A percentile compares a stretch with the other conserved stretches of the same genome.
phyloP scores from a whole-genome alignment of 345 rosid species.

The Brassica carinata region DNA sequence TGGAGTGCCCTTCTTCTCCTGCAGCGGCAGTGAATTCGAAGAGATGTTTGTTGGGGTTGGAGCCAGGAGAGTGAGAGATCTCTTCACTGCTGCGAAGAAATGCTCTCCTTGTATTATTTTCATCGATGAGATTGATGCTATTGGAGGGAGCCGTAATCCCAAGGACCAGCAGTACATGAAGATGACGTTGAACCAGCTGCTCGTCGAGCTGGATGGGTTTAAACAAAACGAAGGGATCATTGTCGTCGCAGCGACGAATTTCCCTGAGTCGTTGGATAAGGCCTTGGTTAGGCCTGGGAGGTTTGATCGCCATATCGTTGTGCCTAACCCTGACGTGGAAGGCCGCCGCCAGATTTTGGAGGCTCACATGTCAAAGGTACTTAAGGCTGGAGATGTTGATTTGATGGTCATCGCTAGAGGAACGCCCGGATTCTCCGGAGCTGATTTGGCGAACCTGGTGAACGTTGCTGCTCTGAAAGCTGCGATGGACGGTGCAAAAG shows the following conservation, averaged over 20 bases:
- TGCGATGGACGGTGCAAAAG: slow-evolving; percentile 92
- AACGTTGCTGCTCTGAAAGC: slow-evolving; percentile 97
- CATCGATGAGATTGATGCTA: slow-evolving; percentile 95
- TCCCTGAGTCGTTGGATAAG: slow-evolving; percentile 90
- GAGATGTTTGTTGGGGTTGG: slow-evolving; percentile 99
- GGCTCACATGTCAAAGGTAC: slow-evolving; percentile 94
- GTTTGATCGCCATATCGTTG: slow-evolving; percentile 89
- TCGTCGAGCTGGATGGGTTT: slow-evolving; percentile 96
- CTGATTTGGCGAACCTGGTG: slow-evolving; percentile 89
- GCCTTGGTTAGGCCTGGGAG: slow-evolving; percentile 97
- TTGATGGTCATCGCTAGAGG: slow-evolving; percentile 94
- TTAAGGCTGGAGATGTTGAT: slow-evolving; percentile 90
- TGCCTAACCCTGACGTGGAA: slow-evolving; percentile 96
- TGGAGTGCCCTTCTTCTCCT: slow-evolving; percentile 96
- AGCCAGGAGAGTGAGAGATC: slow-evolving; percentile 96
- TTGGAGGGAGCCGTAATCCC: slow-evolving; percentile 94
- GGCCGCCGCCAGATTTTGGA: slow-evolving; percentile 97
- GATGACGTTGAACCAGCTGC: slow-evolving; percentile 95
- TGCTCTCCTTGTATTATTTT: slow-evolving; percentile 93
- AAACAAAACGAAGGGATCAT: slow-evolving; percentile 97
- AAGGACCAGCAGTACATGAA: slow-evolving; percentile 94
- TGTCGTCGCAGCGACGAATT: slow-evolving; percentile 94
- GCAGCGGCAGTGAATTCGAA: slow-evolving; percentile 99
- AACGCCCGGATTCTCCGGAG: slow-evolving; percentile 97
- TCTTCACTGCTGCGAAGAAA: slow-evolving; percentile 97